These are phyloP conservation scores for Ammopiptanthus mongolicus DNA, from an alignment of 306 rosid genomes.

Conservation along the genomic window DNA sequence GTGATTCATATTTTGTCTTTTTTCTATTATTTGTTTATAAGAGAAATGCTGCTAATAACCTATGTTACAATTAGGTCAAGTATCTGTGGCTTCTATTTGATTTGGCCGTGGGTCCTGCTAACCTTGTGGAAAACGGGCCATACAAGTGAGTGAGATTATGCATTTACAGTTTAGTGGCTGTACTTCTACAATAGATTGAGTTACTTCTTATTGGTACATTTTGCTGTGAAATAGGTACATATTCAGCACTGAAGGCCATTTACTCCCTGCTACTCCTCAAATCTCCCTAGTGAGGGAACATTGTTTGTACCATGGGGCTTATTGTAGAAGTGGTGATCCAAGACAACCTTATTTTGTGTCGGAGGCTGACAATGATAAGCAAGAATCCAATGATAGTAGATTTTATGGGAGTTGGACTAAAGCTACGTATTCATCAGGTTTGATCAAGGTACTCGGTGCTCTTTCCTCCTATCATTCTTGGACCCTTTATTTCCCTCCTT, in stretches of 20 bases:
- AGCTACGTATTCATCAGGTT: conserved; percentile 46
- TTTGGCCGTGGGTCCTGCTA: conserved; percentile 90
- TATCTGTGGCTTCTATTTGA: conserved; percentile 99
- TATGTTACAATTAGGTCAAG: conserved; percentile 57
- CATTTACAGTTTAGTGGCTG: conserved; percentile 14
- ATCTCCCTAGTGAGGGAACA: conserved; percentile 72
- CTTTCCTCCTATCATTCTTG: conserved; percentile 1
- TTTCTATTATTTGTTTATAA: not conserved
- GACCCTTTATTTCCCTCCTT: not conserved
- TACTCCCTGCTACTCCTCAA: conserved; percentile 86
- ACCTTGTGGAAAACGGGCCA: conserved; percentile 94
- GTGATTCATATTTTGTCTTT: not conserved
- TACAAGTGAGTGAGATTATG: conserved; percentile 66
- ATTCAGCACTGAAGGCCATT: conserved; percentile 96
- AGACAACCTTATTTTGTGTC: conserved; percentile 36
- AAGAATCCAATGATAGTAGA: conserved; percentile 56
- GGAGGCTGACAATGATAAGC: conserved; percentile 41
- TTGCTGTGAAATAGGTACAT: conserved; percentile 53
- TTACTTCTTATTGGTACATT: not conserved
- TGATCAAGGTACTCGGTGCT: conserved; percentile 55
- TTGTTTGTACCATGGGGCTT: conserved; percentile 79
- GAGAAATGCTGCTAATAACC: conserved; percentile 16
- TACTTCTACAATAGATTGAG: conserved; percentile 10
- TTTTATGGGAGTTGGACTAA: conserved; percentile 37
- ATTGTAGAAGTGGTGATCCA: conserved; percentile 51